Base-by-base conservation (phyloP, 2,329 filamentous ascomycete species). In the Aspergillus sojae region DNA sequence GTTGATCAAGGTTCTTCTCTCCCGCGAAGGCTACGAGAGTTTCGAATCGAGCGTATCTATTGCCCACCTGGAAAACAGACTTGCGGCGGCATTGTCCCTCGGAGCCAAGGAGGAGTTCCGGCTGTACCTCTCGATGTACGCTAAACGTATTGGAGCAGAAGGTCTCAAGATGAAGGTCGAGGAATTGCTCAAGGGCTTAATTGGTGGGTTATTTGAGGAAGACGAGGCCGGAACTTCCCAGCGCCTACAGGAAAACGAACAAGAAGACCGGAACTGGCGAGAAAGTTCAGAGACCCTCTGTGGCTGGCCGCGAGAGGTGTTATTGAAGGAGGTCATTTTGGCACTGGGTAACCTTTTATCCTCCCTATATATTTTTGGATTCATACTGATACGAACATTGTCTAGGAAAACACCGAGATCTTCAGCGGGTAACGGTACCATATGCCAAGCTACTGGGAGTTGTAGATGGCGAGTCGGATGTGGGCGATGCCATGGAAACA, bases 71-170 rank as follows among this genome's bases (percentile, higher is more conserved):
- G 95, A 99, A 78, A 98, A 97, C 72, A 88, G 96, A 45, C 89
- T 99, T 53, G 94, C 95, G 2, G 96, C 93, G 4, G 92, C 95
- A 0, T 81, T 96, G 74, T 90, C 92, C 64, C 82, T 99, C 0
- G 92, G 91, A 4, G 91, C 95, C 0, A 91, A 89, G 70, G 94
- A 98, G 63, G 95, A 99, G 76, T 99, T 98, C 80, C 88, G 93
- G 62, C 84, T 97, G 1, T 98, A 98, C 73, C 82, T 99, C n/a
- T 91, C 93, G 73, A 98, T 98, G 93, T 99, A 99, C 73, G 94
- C 94, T 4, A 98, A 97, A 81, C 89, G 95, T 0, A 86, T 99
- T 6, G 95, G 95, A 1, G 93, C 93, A 0, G 96, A 99, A 77
- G 93, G 93, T 0, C 82, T 94, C 58, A 88, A 90, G 69, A 85